phyloP scores from a whole-genome alignment of 2,329 filamentous ascomycete species.

The Chalaropsis thielavioides region DNA sequence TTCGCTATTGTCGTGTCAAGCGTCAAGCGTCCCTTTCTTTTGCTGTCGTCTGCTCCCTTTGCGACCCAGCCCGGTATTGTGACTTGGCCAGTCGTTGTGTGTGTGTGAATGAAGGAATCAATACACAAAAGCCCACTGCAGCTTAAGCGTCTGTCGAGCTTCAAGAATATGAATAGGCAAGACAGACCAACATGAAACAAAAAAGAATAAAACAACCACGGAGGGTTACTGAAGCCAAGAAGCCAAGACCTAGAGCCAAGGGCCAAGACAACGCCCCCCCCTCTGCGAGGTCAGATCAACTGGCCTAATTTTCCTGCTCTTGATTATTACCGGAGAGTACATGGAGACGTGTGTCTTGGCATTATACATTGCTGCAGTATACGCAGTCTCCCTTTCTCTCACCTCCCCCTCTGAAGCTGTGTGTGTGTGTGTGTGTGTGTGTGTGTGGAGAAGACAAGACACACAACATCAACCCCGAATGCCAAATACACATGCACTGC shows the following conservation, averaged over 20 bases:
- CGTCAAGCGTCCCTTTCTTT: too few relatives aligned
- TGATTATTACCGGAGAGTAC: not conserved
- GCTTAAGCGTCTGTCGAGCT: too few relatives aligned
- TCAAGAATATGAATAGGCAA: too few relatives aligned
- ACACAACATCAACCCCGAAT: too few relatives aligned
- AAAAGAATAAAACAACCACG: not conserved
- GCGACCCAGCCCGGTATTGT: not conserved
- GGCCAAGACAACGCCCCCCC: not conserved
- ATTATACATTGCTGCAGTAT: not conserved
- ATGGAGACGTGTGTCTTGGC: not conserved
- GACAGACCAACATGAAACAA: constrained; percentile 2
- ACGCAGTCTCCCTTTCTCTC: not conserved
- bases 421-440: not conserved
- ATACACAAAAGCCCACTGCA: too few relatives aligned
- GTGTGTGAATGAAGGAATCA: too few relatives aligned
- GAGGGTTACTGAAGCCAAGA: not conserved
- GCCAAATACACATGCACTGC: too few relatives aligned
- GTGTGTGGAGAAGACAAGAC: too few relatives aligned
- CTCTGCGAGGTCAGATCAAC: not conserved
- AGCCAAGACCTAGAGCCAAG: not conserved
- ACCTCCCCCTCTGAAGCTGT: too few relatives aligned
- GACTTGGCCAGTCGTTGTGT: too few relatives aligned
- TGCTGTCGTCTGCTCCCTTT: not conserved
- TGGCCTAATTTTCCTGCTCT: not conserved
- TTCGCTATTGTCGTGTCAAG: too few relatives aligned